Conservation (phyloP, 2,329 filamentous ascomycete species). For the Neoarthrinium moseri region DNA sequence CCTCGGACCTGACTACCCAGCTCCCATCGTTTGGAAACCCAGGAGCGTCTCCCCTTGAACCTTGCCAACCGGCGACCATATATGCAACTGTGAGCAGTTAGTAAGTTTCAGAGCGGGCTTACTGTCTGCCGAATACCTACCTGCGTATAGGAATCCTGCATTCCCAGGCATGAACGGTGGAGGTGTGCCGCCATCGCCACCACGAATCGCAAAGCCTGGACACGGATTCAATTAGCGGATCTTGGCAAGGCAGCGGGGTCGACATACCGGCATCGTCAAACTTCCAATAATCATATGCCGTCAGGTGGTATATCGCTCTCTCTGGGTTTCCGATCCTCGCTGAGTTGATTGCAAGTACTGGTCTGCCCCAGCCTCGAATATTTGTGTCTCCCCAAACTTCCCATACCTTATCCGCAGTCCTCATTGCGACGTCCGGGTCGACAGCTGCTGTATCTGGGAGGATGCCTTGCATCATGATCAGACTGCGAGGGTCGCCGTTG, state of each 20-base stretch:
- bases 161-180: slow-evolving; percentile 37
- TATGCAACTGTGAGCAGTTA: slow-evolving; percentile 28
- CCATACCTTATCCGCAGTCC: slow-evolving; percentile 37
- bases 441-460: slow-evolving; percentile 38
- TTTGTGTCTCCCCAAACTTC: slow-evolving; percentile 39
- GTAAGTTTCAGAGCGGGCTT: background rate
- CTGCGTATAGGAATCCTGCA: slow-evolving; percentile 33
- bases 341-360: slow-evolving; percentile 44
- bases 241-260: background rate
- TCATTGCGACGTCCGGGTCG: slow-evolving; percentile 30
- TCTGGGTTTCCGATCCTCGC: slow-evolving; percentile 39
- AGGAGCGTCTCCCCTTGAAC: slow-evolving; percentile 26
- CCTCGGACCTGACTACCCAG: slow-evolving; percentile 34
- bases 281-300: slow-evolving; percentile 38
- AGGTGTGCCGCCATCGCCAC: slow-evolving; percentile 26
- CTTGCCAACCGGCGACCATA: slow-evolving; percentile 31
- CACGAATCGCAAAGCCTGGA: slow-evolving; percentile 24
- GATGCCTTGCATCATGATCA: slow-evolving; percentile 43
- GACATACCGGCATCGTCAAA: slow-evolving; percentile 36
- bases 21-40: slow-evolving; percentile 33
- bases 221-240: background rate
- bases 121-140: slow-evolving; percentile 10
- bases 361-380: slow-evolving; percentile 46
- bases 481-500: slow-evolving; percentile 40
- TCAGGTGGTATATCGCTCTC: slow-evolving; percentile 38